Base-by-base conservation (phyloP, 2,329 filamentous ascomycete genomes). In the Calonectria pseudoreteaudii region DNA sequence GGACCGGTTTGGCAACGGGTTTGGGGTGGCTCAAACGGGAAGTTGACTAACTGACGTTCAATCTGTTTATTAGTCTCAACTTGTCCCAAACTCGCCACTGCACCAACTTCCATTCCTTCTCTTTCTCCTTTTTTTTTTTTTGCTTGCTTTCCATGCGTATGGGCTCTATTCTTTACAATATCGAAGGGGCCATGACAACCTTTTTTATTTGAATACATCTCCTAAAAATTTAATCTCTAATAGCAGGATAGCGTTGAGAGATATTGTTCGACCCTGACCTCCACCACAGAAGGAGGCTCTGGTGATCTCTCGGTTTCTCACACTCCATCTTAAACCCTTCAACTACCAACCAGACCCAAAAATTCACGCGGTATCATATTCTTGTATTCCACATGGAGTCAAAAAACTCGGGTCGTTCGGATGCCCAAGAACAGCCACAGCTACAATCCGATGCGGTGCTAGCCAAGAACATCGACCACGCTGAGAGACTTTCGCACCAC, bases 401-500 rank as follows among this genome's bases (percentile, higher is more conserved):
- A 44, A 73, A 30, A n/a, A 80, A 73, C 6, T 38, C 74, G 66
- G 73, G 68, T 67, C 53, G 68, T 56, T 72, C 72, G 38, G 75
- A 67, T 66, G 30, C 53, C 36, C 53, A 67, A 30, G 44, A 73
- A 44, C 64, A 74, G 28, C 47, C 62, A 38, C 72, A 72, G 26
- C 74, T 74, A 34, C 70, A 60, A 71, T 34, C 81, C 14, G 73
- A 80, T 69, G 72, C 77, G 13, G 76, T 79, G n/a, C 68, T 85
- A 31, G 82, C 82, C 44, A 84, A 83, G 23, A 80, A 86, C 26
- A 86, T 89, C 1, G 86, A 89, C 9, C 93, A 95, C 81, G 89
- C 93, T 10, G 87, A 90, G 80, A 91, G 90, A 77, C 84, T 91
- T 13, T 90, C 90, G 0, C 84, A 86, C 53, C 82, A 85, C 18